phyloP scores from a whole-genome alignment of 1,139 yeast genomes.

The Chernovozyma aurita region DNA sequence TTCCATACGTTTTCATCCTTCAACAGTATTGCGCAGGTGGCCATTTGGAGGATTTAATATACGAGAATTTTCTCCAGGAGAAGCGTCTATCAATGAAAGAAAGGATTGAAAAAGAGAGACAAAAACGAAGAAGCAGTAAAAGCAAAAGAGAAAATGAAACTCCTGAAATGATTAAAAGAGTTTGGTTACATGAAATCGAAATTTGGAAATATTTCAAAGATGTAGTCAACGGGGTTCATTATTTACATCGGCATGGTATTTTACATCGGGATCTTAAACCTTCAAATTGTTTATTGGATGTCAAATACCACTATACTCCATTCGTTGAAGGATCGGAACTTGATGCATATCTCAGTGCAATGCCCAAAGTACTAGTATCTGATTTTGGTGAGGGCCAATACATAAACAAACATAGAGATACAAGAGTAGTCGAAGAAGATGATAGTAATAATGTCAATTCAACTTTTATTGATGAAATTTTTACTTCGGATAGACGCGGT shows the following conservation, averaged over 20 bases:
- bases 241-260: conserved; percentile 69
- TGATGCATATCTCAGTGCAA: conserved; percentile 20
- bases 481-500: conserved; percentile 42
- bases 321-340: conserved; percentile 13
- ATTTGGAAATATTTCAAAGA: conserved; percentile 67
- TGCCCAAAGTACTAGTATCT: conserved; percentile 73
- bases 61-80: conserved; percentile 23
- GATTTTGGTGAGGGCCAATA: conserved; percentile 90
- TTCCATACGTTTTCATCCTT: conserved; percentile 79
- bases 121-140: conserved; percentile 12
- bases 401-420: conserved; percentile 38
- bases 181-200: conserved; percentile 30
- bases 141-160: conserved; percentile 1
- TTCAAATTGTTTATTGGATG: conserved; percentile 69
- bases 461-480: too few species aligned
- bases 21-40: conserved; percentile 91
- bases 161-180: background rate
- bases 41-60: conserved; percentile 66
- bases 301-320: conserved; percentile 16
- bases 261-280: conserved; percentile 88
- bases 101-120: conserved; percentile 22
- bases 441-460: conserved; percentile 2
- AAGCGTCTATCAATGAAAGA: conserved; percentile 22
- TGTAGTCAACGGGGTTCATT: conserved; percentile 63
- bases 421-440: conserved; percentile 9